Evolutionary conservation across 768 basidiomycete species (phyloP).

Genomic region (Asterophora parasitica): DNA sequence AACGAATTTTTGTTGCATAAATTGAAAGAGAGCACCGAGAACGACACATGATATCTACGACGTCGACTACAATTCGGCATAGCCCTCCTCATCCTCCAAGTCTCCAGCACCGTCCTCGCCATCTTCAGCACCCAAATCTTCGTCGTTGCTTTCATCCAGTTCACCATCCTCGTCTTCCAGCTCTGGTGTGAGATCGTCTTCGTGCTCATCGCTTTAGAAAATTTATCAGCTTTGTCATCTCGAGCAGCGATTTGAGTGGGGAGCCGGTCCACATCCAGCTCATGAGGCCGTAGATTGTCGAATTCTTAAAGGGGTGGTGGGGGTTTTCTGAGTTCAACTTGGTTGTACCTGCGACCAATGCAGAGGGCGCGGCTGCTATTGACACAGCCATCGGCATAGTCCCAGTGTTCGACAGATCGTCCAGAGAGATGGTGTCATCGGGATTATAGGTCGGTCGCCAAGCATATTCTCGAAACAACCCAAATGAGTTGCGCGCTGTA

Average conservation of each 20-base stretch:
- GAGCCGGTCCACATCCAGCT: conserved; percentile 21
- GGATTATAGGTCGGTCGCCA: conserved; percentile 10
- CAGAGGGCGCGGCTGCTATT: background rate
- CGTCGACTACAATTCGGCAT: background rate
- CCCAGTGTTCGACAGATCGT: background rate
- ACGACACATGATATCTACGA: too few relatives aligned
- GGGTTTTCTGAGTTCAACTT: background rate
- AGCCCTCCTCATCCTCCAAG: conserved; percentile 2
- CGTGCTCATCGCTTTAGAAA: conserved; percentile 9
- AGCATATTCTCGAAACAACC: conserved; percentile 15
- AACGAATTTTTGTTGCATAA: too few relatives aligned
- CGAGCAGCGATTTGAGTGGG: conserved; percentile 14
- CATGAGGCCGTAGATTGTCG: conserved; percentile 16
- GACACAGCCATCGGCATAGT: background rate
- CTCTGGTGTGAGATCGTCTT: too few relatives aligned
- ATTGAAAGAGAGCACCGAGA: too few relatives aligned
- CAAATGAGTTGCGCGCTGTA: conserved; percentile 1
- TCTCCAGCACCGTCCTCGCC: conserved; percentile 2
- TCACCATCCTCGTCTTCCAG: too few relatives aligned
- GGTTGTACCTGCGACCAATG: too few relatives aligned
- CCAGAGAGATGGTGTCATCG: conserved; percentile 1
- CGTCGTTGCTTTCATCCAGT: background rate
- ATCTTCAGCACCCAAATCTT: conserved; percentile 8
- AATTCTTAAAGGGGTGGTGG: conserved; percentile 15
- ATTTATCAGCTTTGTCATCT: conserved; percentile 11